Base-by-base conservation (phyloP, 2,329 filamentous ascomycete genomes). In the Bipolaris victoriae region DNA sequence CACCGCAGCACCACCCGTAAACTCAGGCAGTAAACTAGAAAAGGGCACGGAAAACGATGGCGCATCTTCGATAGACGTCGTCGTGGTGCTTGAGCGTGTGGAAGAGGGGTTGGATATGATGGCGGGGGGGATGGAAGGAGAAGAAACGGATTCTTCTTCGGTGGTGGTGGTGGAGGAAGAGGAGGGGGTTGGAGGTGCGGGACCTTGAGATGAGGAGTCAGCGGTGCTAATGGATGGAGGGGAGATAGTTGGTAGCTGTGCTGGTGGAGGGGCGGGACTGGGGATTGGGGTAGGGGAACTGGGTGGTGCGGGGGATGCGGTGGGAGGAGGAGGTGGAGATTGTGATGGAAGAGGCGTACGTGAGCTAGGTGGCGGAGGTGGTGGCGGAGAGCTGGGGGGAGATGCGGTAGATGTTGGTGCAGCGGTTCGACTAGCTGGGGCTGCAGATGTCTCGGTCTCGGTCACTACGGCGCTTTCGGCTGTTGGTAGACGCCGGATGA, bases 131-230 rank as follows among this genome's bases (percentile, higher is more conserved):
- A 24, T 24, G 16, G 5, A 45, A 10, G 55, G 20, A 1, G 56
- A n/a, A 11, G 33, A 35, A 7, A 24, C 13, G 4, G 20, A 1
- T 16, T 36, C 31, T 37, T 48, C 31, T 44, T 49, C 50, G 4
- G 57, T 22, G 16, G 43, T 40, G 24, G 45, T 20, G n/a, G 36
- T 22, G 11, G 57, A 44, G 9, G 58, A 57, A 15, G 16, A 16
- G 16, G 16, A 16, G 16, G 1, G 16, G 16, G 16, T 16, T 16
- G 62, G 39, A 33, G 54, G 47, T 5, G 20, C 6, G 20, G 65
- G 50, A 50, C 29, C 65, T 70, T 66, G 56, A 52, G 65, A 64
- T 31, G 58, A 47, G 22, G 60, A 59, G 63, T 71, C 61, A 70
- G 68, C 62, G 59, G 54, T 40, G 53, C 60, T 64, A 58, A 64